Percentiles rank a stretch among this genome's conserved stretches.
Conservation (phyloP, 2,329 filamentous ascomycete genomes). For the Fusarium haematococcum region DNA sequence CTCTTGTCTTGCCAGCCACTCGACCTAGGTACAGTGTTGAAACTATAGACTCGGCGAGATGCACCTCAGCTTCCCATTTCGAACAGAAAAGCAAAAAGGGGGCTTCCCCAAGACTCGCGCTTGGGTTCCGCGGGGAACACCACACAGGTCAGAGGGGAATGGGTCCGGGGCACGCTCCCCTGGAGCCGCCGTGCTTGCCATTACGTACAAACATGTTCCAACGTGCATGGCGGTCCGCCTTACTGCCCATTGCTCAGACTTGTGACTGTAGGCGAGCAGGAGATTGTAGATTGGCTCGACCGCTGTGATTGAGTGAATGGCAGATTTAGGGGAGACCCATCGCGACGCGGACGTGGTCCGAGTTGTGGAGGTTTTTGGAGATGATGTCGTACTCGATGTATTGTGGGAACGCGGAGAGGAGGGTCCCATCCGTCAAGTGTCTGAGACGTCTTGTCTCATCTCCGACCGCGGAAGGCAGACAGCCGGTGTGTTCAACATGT, state of each 20-base stretch:
- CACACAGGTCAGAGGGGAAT: neutral
- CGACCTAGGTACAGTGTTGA: neutral
- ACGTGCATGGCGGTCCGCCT: neutral
- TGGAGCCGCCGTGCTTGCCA: constrained; percentile 18
- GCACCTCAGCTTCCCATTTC: neutral
- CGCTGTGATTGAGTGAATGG: neutral
- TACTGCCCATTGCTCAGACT: neutral
- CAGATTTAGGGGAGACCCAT: neutral
- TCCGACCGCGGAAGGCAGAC: neutral
- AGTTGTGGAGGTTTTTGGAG: neutral
- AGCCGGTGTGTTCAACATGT: neutral
- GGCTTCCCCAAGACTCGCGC: neutral
- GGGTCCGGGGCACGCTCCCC: constrained; percentile 28
- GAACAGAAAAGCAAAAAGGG: constrained; percentile 2
- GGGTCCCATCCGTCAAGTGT: neutral
- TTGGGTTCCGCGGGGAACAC: constrained; percentile 9
- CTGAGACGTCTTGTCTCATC: neutral
- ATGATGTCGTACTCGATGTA: neutral
- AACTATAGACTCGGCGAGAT: neutral
- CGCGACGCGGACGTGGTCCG: neutral
- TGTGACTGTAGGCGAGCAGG: neutral
- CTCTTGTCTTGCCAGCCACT: neutral
- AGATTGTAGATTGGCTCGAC: neutral
- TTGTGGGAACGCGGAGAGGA: neutral
- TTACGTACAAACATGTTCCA: constrained; percentile 34